phyloP scores from a whole-genome alignment of 805 yeast species.

The Wickerhamiella sorbophila region DNA sequence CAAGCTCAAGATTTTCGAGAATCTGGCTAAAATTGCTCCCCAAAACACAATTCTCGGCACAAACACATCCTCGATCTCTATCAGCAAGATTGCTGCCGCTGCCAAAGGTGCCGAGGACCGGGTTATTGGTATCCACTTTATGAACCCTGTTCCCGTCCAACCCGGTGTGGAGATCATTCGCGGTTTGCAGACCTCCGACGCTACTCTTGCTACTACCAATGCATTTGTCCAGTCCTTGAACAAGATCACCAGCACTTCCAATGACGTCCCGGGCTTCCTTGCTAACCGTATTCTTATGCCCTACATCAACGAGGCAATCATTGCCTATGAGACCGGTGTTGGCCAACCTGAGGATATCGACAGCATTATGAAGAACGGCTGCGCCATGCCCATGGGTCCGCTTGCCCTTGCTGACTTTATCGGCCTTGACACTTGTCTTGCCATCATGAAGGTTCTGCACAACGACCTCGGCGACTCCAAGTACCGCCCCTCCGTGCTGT shows the following conservation, averaged over 20 bases:
- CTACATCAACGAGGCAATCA: constrained; percentile 32
- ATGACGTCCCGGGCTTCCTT: constrained; percentile 31
- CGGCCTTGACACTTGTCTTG: constrained; percentile 31
- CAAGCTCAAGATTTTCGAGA: constrained; percentile 25
- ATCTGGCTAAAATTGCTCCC: constrained; percentile 18
- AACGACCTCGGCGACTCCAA: constrained; percentile 30
- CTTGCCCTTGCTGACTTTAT: constrained; percentile 31
- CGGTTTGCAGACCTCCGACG: constrained; percentile 29
- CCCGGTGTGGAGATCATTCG: constrained; percentile 31
- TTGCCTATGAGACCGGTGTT: constrained; percentile 28
- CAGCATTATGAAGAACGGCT: constrained; percentile 32
- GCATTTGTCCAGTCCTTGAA: constrained; percentile 25
- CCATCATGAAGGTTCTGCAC: constrained; percentile 30
- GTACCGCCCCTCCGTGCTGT: constrained; percentile 29
- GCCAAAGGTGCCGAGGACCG: constrained; percentile 29
- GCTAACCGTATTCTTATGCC: constrained; percentile 32
- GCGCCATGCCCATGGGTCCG: constrained; percentile 36
- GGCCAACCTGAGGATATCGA: constrained; percentile 31
- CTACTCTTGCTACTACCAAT: constrained; percentile 22
- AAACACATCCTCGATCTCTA: constrained; percentile 31
- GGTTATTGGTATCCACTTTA: constrained; percentile 31
- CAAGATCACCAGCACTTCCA: constrained; percentile 26
- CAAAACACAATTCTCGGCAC: constrained; percentile 26
- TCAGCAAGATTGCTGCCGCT: constrained; percentile 32
- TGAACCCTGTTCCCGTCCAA: constrained; percentile 35